These are phyloP conservation scores for Deuterostichococcus epilithicus DNA, from an alignment of 139 green algal species.

Conservation along the genomic window DNA sequence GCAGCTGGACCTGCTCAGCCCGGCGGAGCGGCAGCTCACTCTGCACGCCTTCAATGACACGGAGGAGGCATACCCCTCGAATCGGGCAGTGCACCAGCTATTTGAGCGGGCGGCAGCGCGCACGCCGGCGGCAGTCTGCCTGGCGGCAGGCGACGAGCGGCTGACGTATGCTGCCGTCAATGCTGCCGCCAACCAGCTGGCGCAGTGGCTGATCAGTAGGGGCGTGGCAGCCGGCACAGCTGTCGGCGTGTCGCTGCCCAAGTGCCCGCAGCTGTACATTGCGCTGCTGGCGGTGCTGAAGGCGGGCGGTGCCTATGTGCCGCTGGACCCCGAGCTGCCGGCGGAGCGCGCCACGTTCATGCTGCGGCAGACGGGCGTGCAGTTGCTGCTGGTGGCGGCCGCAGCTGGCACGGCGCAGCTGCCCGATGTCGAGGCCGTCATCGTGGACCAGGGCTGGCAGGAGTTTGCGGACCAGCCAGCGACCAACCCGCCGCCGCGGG, in stretches of 20 bases:
- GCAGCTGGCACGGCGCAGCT: background rate
- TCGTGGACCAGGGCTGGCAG: conserved; percentile 9
- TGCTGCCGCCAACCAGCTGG: conserved; percentile 29
- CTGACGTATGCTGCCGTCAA: conserved; percentile 27
- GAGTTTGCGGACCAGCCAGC: background rate
- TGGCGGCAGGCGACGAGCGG: conserved; percentile 1
- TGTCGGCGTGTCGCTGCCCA: conserved; percentile 43
- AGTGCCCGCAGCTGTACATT: conserved; percentile 35
- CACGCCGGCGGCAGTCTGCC: conserved; percentile 15
- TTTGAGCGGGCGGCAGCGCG: conserved; percentile 16
- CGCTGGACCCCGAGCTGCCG: conserved; percentile 54
- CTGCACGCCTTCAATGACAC: conserved; percentile 10
- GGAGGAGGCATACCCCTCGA: background rate
- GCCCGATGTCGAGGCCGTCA: background rate
- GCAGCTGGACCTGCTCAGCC: background rate
- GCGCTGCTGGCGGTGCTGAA: conserved; percentile 41
- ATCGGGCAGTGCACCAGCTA: conserved; percentile 14
- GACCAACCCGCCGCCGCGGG: background rate
- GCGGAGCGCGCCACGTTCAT: conserved; percentile 34
- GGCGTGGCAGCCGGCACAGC: conserved; percentile 12
- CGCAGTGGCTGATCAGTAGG: conserved; percentile 13
- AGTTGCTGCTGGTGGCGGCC: background rate
- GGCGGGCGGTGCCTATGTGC: conserved; percentile 47
- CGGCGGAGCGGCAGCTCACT: background rate
- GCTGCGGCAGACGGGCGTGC: background rate